Evolutionary conservation across 1,139 yeast genomes (phyloP), one percentile per base, ranked within the genome.

Genomic region (Tardiomyces depauwii): DNA sequence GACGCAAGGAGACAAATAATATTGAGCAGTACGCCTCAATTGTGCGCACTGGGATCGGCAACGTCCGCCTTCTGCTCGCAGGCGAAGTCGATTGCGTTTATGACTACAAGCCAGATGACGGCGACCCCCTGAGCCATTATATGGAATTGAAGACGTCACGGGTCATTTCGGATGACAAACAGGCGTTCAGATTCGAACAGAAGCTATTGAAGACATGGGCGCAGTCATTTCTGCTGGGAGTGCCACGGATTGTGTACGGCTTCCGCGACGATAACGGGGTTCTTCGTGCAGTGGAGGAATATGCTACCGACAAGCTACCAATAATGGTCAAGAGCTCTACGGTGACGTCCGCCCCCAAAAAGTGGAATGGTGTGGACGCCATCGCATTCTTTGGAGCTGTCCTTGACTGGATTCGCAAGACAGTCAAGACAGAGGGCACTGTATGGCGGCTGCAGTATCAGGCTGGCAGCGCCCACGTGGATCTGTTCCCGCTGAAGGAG

Each of bases 61-160:
- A 74, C 45, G 74, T 78, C 25, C 77, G 76, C 55, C 65, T 88
- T 42, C 61, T 85, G 2, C 65, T 89, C 42, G 96, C 91, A 1
- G 96, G 96, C 1, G 97, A 91, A 63, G 85, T 89, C 16, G 97
- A 89, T 63, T 82, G 96, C 60, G 80, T 82, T 11, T 82, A 80
- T 74, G 96, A 88, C 64, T 86, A 79, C 57, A 72, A 79, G 51
- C 89, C 91, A 12, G 75, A 67, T 2, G 65, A 66, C 12, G 58
- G 59, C 2, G 47, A 48, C 16, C 44, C 50, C 2, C 67, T 86
- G 42, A 64, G 73, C 9, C 95, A 87, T 63, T 93, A 91, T 60
- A 81, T 83, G 9, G 97, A 91, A 61, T 70, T 93, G 53, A 91
- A 89, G 59, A 86, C 96, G 1, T 68, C 80, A 4, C 71, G 74